Conservation (phyloP, 768 basidiomycete genomes). For the Panellus pusillus region DNA sequence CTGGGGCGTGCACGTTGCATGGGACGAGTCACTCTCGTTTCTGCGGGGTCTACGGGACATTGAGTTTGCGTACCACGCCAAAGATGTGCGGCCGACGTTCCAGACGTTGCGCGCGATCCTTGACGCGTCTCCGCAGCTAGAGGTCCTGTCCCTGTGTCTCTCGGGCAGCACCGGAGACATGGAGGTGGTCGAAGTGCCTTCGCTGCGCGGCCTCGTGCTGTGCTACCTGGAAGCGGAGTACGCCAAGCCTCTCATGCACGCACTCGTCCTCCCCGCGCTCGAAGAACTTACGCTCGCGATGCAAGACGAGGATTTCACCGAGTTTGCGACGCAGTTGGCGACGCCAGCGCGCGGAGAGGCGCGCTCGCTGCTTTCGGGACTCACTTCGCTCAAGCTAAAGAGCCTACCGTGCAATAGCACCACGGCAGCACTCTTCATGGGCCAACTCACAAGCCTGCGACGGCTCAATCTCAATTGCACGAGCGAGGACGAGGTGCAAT, state of each 20-base stretch:
- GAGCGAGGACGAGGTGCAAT: slow-evolving; percentile 27
- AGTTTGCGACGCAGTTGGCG: slow-evolving; percentile 46
- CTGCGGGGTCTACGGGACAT: slow-evolving; percentile 49
- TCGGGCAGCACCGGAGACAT: slow-evolving; percentile 57
- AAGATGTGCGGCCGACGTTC: slow-evolving; percentile 64
- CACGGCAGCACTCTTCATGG: slow-evolving; percentile 40
- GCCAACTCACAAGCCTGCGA: slow-evolving; percentile 48
- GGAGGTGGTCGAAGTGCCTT: slow-evolving; percentile 38
- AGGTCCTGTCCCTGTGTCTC: slow-evolving; percentile 48
- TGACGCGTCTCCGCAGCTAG: slow-evolving; percentile 50
- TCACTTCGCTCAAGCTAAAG: slow-evolving; percentile 54
- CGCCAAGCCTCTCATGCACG: slow-evolving; percentile 37
- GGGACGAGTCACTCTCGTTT: slow-evolving; percentile 49
- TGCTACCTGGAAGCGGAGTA: slow-evolving; percentile 42
- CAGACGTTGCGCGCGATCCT: slow-evolving; percentile 53
- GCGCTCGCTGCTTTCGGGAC: slow-evolving; percentile 45
- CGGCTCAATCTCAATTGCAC: slow-evolving; percentile 40
- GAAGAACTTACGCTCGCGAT: slow-evolving; percentile 54
- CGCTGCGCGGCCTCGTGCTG: slow-evolving; percentile 38
- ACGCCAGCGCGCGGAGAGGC: slow-evolving; percentile 36
- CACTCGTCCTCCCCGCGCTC: slow-evolving; percentile 41
- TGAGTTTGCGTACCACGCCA: slow-evolving; percentile 61
- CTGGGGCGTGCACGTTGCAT: slow-evolving; percentile 73
- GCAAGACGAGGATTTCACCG: slow-evolving; percentile 52
- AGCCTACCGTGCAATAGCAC: slow-evolving; percentile 44